Base-by-base conservation (phyloP, 2,329 filamentous ascomycete genomes). In the Cercospora brassicicola region DNA sequence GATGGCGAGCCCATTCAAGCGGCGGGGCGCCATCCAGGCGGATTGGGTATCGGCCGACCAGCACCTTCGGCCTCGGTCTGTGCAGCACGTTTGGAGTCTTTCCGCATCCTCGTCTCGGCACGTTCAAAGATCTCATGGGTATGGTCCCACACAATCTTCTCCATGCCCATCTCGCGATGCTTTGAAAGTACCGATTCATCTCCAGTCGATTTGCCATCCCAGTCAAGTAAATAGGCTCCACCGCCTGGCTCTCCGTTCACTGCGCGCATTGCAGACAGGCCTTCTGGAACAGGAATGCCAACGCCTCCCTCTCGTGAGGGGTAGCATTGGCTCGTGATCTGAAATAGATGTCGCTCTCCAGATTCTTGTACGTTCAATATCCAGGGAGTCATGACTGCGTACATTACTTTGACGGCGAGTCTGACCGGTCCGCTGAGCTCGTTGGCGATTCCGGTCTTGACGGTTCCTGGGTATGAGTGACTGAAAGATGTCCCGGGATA, bases 401-500 rank as follows among this genome's bases (percentile, higher is more conserved):
- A 79, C 63, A 79, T 67, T 18, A 79, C 71, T 28, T 75, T 79
- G 39, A 77, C 74, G 4, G 76, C 76, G 39, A 79, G 71, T 39
- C 73, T 75, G 59, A 75, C 73, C 1, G 77, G 70, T 3, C 78
- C 78, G 4, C 72, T 75, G 2, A 79, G 75, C 45, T 78, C 77
- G 63, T 82, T 79, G 11, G 76, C 75, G 53, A 84, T 76, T 1
- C 80, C 81, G 0, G 82, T 84, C 62, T 82, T 81, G 45, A 87
- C 84, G 15, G 80, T 75, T 2, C 83, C 81, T 0, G 84, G 84
- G 64, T 79, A 84, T 2, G 80, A 78, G 64, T 87, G 86, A 18
- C 84, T 73, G 74, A 87, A 87, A 1, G 80, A 80, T 0, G 82
- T 82, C 2, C 78, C 77, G 0, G 84, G 84, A 28, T 85, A 81